Evolutionary conservation across 805 yeast genomes (phyloP).

Genomic region (Monosporozyma yasuniensis): DNA sequence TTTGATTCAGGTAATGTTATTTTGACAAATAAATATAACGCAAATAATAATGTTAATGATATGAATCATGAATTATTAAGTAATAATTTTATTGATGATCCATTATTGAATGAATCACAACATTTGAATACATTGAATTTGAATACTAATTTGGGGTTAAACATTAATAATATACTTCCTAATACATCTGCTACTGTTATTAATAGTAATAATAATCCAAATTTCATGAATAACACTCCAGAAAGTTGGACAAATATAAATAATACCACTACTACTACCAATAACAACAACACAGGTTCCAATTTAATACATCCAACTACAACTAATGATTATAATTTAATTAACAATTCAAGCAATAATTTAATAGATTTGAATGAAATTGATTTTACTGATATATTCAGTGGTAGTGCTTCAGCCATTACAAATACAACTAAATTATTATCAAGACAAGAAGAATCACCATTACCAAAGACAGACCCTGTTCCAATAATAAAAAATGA

Average conservation of each 20-base stretch:
- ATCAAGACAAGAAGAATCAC: neutral
- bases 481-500: neutral
- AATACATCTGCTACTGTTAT: neutral
- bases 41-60: constrained; percentile 1
- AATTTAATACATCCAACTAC: neutral
- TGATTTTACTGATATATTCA: constrained; percentile 30
- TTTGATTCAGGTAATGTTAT: neutral
- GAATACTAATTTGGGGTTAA: neutral
- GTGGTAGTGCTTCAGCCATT: constrained; percentile 9
- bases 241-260: neutral
- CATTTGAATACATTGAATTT: neutral
- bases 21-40: neutral
- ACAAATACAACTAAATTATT: neutral
- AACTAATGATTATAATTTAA: neutral
- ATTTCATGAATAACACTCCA: neutral
- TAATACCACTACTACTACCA: no score
- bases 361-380: constrained; percentile 25
- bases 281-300: neutral
- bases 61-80: neutral
- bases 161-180: neutral
- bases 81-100: constrained; percentile 2
- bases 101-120: neutral
- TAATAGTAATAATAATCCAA: neutral
- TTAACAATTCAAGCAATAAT: neutral
- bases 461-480: neutral